Evolutionary conservation across 2,329 filamentous ascomycete species (phyloP), one percentile per base, ranked within the genome.

Genomic region (Stromatinia cepivora): DNA sequence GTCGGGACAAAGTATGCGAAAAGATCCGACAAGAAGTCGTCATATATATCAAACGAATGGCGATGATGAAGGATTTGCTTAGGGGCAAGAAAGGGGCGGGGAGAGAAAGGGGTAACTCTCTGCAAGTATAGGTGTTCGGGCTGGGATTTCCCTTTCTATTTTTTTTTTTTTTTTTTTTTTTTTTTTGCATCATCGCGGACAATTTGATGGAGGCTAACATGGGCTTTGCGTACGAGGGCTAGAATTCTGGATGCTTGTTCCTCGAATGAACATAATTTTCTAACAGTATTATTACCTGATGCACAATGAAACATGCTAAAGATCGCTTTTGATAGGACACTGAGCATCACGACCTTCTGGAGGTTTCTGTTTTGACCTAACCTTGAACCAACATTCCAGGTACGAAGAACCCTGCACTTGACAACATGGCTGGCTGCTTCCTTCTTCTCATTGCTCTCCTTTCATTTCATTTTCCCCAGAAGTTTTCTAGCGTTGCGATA

Each of bases 1-100:
- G 72, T 97, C 94, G 67, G 95, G 95, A 70, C 93, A 97, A 81
- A 86, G 91, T 74, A 98, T 98, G 95, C 92, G 93, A 75, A 97
- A 97, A 81, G 95, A 97, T 78, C 88, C 88, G 61, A 88, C 90
- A 72, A 87, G 94, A 77, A 90, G 87, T 79, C 90, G 93, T 76
- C 93, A 97, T 78, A 90, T 95, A 74, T 96, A 97, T 80, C 88
- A 94, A 80, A 85, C 89, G 75, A 89, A 86, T 76, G 90, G 91
- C 68, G 91, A 93, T 70, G 83, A 92, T 77, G 90, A 92, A 57
- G 72, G 73, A 11, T 74, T 74, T 69, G 69, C 71, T 58, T 71
- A 70, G 66, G 45, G 57, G 45, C 20, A 36, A 34, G 36, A 68
- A 42, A 45, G 25, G 25, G 63, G 17, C n/a, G 45, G 54, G 56